Evolutionary conservation across 1,284 basidiomycete species (phyloP).

Genomic region (Sutorius eximius): DNA sequence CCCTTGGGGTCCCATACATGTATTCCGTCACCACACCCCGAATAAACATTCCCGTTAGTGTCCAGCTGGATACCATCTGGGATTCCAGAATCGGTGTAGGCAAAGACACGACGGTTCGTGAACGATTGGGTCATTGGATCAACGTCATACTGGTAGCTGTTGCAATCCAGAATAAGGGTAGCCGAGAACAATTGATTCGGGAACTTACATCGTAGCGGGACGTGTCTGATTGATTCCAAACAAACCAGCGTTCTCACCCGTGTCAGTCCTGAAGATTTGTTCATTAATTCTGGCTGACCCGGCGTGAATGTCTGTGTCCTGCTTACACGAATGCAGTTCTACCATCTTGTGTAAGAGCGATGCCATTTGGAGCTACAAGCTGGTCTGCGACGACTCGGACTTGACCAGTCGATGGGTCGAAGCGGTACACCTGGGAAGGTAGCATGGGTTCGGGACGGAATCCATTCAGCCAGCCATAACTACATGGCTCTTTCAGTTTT

Average conservation of each 20-base stretch:
- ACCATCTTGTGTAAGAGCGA: slow-evolving; percentile 69
- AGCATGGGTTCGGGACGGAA: slow-evolving; percentile 67
- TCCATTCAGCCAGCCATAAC: slow-evolving; percentile 62
- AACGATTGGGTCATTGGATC: slow-evolving; percentile 56
- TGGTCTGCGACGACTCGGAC: slow-evolving; percentile 72
- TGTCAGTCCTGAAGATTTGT: slow-evolving; percentile 47
- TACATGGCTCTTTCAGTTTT: slow-evolving; percentile 24
- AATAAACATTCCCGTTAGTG: slow-evolving; percentile 19
- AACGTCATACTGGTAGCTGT: slow-evolving; percentile 71
- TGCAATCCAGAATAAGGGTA: neutral
- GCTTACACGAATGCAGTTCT: slow-evolving; percentile 65
- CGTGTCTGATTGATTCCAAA: slow-evolving; percentile 59
- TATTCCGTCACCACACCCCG: slow-evolving; percentile 23
- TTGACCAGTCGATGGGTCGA: slow-evolving; percentile 61
- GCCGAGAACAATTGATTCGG: neutral
- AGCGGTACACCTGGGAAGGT: slow-evolving; percentile 73
- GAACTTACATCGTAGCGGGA: slow-evolving; percentile 66
- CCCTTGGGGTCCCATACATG: too few species aligned
- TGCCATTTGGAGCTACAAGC: slow-evolving; percentile 61
- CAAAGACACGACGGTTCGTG: slow-evolving; percentile 67
- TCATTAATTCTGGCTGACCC: neutral
- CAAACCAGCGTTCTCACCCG: slow-evolving; percentile 48
- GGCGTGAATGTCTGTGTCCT: slow-evolving; percentile 9
- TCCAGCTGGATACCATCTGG: slow-evolving; percentile 67
- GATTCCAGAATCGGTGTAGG: slow-evolving; percentile 64